Percentiles rank a stretch among this genome's conserved stretches.
These are phyloP conservation scores for Paecilomyces fulvus DNA, from an alignment of 2,329 filamentous ascomycete genomes.

Conservation along the genomic window DNA sequence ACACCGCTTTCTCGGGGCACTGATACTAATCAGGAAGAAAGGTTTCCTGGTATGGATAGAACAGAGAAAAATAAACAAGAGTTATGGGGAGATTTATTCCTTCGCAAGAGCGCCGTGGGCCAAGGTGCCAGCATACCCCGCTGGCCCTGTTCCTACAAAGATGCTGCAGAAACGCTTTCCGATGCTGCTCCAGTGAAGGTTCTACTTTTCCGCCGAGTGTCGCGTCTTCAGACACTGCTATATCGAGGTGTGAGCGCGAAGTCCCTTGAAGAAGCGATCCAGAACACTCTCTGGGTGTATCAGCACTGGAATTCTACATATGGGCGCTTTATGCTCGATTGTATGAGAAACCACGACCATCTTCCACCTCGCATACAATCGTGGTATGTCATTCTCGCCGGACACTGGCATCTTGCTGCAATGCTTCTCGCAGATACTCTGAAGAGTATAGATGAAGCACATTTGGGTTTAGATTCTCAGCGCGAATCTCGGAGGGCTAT, in stretches of 20 bases:
- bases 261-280: slow-evolving; percentile 25
- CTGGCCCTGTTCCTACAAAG: slow-evolving; percentile 49
- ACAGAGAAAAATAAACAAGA: slow-evolving; percentile 13
- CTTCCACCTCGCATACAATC: slow-evolving; percentile 49
- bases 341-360: slow-evolving; percentile 41
- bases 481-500: slow-evolving; percentile 18
- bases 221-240: slow-evolving; percentile 46
- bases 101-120: slow-evolving; percentile 6
- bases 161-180: slow-evolving; percentile 42
- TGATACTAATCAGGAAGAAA: neutral
- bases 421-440: slow-evolving; percentile 49
- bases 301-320: slow-evolving; percentile 49
- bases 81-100: slow-evolving; percentile 35
- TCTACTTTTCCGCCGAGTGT: slow-evolving; percentile 49
- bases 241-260: slow-evolving; percentile 41
- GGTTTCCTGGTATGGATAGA: slow-evolving; percentile 4
- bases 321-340: slow-evolving; percentile 44
- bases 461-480: slow-evolving; percentile 7
- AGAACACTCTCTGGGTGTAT: slow-evolving; percentile 42
- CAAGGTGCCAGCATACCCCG: slow-evolving; percentile 16
- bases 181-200: slow-evolving; percentile 52
- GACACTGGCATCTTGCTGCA: slow-evolving; percentile 51
- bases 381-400: slow-evolving; percentile 51
- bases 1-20: neutral
- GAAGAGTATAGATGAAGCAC: slow-evolving; percentile 40